A percentile compares a stretch with the other conserved stretches of the same genome.
Evolutionary conservation across 2,329 filamentous ascomycete species (phyloP).

Genomic region (Nothopassalora personata): DNA sequence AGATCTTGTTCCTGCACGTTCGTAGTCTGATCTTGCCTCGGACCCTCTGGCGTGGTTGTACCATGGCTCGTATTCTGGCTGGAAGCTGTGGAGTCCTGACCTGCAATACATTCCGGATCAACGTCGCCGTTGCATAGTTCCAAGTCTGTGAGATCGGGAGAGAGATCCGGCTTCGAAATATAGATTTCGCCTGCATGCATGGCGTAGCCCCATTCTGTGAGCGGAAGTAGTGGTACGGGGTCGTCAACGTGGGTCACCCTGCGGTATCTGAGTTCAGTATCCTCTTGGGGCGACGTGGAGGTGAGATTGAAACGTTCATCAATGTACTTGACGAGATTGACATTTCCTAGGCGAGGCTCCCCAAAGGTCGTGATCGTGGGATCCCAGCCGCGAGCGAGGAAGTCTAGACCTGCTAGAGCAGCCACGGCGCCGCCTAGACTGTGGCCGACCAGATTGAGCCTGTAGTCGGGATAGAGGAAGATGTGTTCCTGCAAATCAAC

Average conservation of each 20-base stretch:
- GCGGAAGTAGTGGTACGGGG: constrained; percentile 80
- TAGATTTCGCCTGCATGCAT: constrained; percentile 84
- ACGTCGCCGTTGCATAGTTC: constrained; percentile 63
- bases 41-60: neutral
- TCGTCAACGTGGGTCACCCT: constrained; percentile 82
- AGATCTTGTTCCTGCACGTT: constrained; percentile 16
- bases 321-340: constrained; percentile 49
- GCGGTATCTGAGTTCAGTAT: constrained; percentile 50
- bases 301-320: constrained; percentile 44
- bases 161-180: constrained; percentile 66
- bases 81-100: constrained; percentile 41
- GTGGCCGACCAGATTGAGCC: constrained; percentile 77
- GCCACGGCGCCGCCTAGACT: constrained; percentile 90
- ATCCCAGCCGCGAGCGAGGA: constrained; percentile 69
- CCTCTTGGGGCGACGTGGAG: constrained; percentile 7
- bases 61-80: neutral
- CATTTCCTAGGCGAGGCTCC: constrained; percentile 64
- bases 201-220: constrained; percentile 80
- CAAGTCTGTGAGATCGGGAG: constrained; percentile 65
- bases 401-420: constrained; percentile 76
- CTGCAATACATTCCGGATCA: constrained; percentile 67
- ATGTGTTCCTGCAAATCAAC: constrained; percentile 58
- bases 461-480: constrained; percentile 61
- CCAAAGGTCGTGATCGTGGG: constrained; percentile 85
- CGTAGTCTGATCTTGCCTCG: neutral